phyloP scores from a whole-genome alignment of 2,329 filamentous ascomycete species.

The Apiospora marii region DNA sequence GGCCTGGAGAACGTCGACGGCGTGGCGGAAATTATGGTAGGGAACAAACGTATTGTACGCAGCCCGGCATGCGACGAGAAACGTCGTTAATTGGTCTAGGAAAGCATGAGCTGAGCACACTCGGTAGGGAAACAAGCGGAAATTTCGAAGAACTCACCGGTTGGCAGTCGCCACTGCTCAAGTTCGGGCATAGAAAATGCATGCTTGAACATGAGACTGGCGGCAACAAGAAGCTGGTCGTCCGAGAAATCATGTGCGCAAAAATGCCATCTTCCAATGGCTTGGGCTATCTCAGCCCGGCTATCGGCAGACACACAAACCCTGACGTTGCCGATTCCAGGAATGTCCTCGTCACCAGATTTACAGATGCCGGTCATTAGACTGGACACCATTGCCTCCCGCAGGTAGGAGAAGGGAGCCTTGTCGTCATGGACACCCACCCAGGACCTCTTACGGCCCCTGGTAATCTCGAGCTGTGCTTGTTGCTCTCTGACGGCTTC shows the following conservation, averaged over 20 bases:
- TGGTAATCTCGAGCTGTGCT: slow-evolving; percentile 74
- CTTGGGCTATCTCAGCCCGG: slow-evolving; percentile 69
- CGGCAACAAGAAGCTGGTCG: slow-evolving; percentile 86
- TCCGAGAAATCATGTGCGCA: slow-evolving; percentile 89
- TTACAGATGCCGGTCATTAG: slow-evolving; percentile 91
- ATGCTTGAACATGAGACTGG: slow-evolving; percentile 90
- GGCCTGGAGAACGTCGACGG: slow-evolving; percentile 94
- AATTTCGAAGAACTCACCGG: slow-evolving; percentile 63
- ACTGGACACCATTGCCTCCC: slow-evolving; percentile 92
- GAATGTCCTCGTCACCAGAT: slow-evolving; percentile 64
- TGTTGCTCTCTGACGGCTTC: slow-evolving; percentile 78
- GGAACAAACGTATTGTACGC: slow-evolving; percentile 98
- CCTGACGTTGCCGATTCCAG: slow-evolving; percentile 69
- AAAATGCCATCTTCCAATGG: slow-evolving; percentile 84
- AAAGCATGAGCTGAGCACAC: slow-evolving; percentile 48
- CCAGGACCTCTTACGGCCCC: slow-evolving; percentile 87
- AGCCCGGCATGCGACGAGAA: slow-evolving; percentile 85
- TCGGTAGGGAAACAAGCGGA: slow-evolving; percentile 33
- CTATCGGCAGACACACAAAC: slow-evolving; percentile 73
- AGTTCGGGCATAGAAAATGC: slow-evolving; percentile 83
- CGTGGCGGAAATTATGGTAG: slow-evolving; percentile 98
- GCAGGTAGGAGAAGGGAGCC: slow-evolving; percentile 81
- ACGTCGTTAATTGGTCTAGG: slow-evolving; percentile 80
- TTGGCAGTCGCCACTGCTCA: slow-evolving; percentile 79
- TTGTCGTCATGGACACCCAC: slow-evolving; percentile 86